Percentiles rank a stretch among this genome's conserved stretches.
Conservation (phyloP, 2,329 filamentous ascomycete genomes). For the Balansia obtecta region DNA sequence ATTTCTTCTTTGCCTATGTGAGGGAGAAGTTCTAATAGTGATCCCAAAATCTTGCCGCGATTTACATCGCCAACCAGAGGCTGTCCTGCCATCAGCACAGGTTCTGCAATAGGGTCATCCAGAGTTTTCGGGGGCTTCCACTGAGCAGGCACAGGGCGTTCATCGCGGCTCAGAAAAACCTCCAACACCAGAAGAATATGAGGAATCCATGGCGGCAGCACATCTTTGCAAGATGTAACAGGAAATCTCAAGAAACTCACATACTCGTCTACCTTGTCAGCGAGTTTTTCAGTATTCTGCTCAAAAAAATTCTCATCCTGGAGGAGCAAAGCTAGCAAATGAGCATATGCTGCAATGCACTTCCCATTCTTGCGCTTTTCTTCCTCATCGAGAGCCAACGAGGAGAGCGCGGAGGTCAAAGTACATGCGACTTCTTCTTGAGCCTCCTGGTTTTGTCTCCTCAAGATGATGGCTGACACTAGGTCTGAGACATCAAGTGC, state of each 20-base stretch:
- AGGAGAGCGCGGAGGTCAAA: slow-evolving; percentile 71
- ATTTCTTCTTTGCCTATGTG: slow-evolving; percentile 78
- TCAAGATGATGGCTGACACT: slow-evolving; percentile 57
- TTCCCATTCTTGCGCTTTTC: slow-evolving; percentile 50
- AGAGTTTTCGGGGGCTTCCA: slow-evolving; percentile 51
- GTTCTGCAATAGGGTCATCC: slow-evolving; percentile 34
- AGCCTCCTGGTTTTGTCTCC: slow-evolving; percentile 42
- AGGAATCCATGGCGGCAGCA: slow-evolving; percentile 84
- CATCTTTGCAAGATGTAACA: slow-evolving; percentile 54
- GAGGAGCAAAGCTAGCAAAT: slow-evolving; percentile 77
- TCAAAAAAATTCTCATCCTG: slow-evolving; percentile 74
- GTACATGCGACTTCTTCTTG: slow-evolving; percentile 69
- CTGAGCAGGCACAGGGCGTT: slow-evolving; percentile 60
- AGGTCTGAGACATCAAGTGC: slow-evolving; percentile 87
- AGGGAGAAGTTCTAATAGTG: slow-evolving; percentile 72
- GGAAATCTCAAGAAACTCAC: slow-evolving; percentile 67
- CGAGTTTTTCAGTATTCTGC: slow-evolving; percentile 60
- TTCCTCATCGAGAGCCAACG: slow-evolving; percentile 47
- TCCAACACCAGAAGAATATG: slow-evolving; percentile 85
- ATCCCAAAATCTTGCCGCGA: slow-evolving; percentile 59
- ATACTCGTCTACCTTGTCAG: slow-evolving; percentile 63
- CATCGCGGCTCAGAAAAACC: slow-evolving; percentile 78
- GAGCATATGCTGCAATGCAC: slow-evolving; percentile 75
- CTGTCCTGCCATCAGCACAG: slow-evolving; percentile 48
- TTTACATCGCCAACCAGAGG: slow-evolving; percentile 46